Evolutionary conservation across 805 yeast species (phyloP).

Genomic region (Candida lessepsii): DNA sequence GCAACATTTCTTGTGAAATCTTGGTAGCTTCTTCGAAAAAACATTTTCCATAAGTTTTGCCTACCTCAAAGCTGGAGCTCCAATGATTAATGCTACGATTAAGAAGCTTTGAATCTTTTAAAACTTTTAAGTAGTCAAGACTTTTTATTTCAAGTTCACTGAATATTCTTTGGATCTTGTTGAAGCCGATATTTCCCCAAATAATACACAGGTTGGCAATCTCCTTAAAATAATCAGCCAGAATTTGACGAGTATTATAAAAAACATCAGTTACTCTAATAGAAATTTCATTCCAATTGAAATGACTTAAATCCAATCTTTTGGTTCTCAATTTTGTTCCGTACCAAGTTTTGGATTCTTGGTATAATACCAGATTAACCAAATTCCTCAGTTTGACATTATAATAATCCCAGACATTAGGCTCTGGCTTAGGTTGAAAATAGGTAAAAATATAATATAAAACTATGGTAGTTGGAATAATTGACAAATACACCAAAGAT

Average conservation of each 20-base stretch:
- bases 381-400: slow-evolving; percentile 2
- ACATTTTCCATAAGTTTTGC: not conserved
- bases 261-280: not conserved
- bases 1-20: not conserved
- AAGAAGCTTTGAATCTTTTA: no score
- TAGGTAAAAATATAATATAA: slow-evolving; percentile 2
- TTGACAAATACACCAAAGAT: slow-evolving; percentile 12
- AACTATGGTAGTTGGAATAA: slow-evolving; percentile 4
- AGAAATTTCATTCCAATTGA: not conserved
- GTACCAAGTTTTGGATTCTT: slow-evolving; percentile 5
- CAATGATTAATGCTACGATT: no score
- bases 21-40: not conserved
- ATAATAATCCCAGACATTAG: not conserved
- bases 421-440: slow-evolving; percentile 4
- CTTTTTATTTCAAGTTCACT: no score
- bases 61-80: no score
- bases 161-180: not conserved
- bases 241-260: not conserved
- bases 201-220: not conserved
- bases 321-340: slow-evolving; percentile 1
- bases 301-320: not conserved
- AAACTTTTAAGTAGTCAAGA: not conserved
- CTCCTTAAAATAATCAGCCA: not conserved
- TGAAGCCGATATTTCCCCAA: not conserved
- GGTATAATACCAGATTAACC: slow-evolving; percentile 1